Percentiles rank a stretch among this genome's conserved stretches.
Conservation (phyloP, 1,284 basidiomycete species). For the Grifola frondosa region DNA sequence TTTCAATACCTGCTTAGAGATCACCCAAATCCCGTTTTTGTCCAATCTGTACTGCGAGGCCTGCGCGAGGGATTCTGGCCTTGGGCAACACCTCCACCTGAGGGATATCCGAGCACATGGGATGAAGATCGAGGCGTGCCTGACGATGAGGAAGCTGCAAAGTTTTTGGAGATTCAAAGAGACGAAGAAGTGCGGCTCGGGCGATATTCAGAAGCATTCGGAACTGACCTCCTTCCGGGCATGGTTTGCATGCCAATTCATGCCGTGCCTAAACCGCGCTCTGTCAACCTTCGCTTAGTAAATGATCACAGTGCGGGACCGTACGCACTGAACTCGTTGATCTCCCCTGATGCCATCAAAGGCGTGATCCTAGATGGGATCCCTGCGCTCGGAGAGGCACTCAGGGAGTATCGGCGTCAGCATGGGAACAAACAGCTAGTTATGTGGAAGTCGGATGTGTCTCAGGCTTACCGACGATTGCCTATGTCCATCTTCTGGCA, state of each 20-base stretch:
- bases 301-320: constrained; percentile 4
- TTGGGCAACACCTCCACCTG: constrained; percentile 30
- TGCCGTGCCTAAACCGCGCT: background rate
- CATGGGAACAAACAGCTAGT: too few species aligned
- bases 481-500: constrained; percentile 44
- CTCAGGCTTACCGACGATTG: constrained; percentile 34
- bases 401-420: constrained; percentile 37
- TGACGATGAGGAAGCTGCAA: background rate
- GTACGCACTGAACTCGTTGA: constrained; percentile 39
- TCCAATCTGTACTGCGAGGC: constrained; percentile 32
- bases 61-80: constrained; percentile 44
- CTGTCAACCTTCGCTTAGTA: background rate
- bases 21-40: constrained; percentile 38
- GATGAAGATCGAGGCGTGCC: constrained; percentile 14
- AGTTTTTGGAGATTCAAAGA: background rate
- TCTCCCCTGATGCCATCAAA: constrained; percentile 20
- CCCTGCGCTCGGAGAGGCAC: constrained; percentile 5
- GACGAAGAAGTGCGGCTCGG: background rate
- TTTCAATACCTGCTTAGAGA: constrained; percentile 28
- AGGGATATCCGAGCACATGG: constrained; percentile 20
- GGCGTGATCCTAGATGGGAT: constrained; percentile 16
- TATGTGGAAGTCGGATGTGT: constrained; percentile 41
- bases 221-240: background rate
- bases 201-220: background rate
- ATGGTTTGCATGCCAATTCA: constrained; percentile 9